Evolutionary conservation across 495 filamentous ascomycete genomes (phyloP).

Genomic region (Evernia prunastri): DNA sequence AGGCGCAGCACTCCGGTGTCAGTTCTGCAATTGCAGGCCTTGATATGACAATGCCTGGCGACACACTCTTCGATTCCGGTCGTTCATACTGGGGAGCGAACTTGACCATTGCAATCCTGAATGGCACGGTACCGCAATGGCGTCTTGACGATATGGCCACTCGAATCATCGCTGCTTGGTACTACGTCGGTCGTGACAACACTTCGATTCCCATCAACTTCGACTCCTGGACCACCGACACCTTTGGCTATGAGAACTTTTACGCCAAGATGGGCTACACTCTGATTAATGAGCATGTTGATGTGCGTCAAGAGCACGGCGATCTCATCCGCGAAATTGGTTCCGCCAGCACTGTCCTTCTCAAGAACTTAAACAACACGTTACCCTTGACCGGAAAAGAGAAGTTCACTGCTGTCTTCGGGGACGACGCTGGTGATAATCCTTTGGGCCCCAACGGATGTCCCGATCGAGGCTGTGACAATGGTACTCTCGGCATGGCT

Average conservation of each 20-base stretch:
- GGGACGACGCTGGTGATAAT: conserved; percentile 77
- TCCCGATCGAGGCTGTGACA: conserved; percentile 71
- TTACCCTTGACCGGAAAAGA: conserved; percentile 73
- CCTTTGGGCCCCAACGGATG: conserved; percentile 80
- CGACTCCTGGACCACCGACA: conserved; percentile 75
- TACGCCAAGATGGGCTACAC: conserved; percentile 47
- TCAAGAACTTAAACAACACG: conserved; percentile 72
- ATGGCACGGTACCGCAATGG: conserved; percentile 86
- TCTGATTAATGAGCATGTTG: conserved; percentile 72
- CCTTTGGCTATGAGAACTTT: conserved; percentile 62
- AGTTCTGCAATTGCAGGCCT: conserved; percentile 72
- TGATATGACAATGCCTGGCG: conserved; percentile 95
- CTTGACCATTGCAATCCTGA: conserved; percentile 76
- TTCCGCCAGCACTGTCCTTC: conserved; percentile 70
- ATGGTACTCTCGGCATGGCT: conserved; percentile 84
- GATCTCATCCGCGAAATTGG: conserved; percentile 66
- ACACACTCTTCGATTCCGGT: conserved; percentile 65
- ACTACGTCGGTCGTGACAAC: conserved; percentile 72
- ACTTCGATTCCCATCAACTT: conserved; percentile 69
- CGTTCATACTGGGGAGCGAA: conserved; percentile 80
- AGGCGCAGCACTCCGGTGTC: conserved; percentile 79
- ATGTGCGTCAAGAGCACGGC: conserved; percentile 73
- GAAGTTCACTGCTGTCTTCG: conserved; percentile 71
- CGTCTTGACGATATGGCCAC: conserved; percentile 89
- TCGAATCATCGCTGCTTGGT: conserved; percentile 89